phyloP scores from a whole-genome alignment of 106 monocot genomes.

The Allium sativum region DNA sequence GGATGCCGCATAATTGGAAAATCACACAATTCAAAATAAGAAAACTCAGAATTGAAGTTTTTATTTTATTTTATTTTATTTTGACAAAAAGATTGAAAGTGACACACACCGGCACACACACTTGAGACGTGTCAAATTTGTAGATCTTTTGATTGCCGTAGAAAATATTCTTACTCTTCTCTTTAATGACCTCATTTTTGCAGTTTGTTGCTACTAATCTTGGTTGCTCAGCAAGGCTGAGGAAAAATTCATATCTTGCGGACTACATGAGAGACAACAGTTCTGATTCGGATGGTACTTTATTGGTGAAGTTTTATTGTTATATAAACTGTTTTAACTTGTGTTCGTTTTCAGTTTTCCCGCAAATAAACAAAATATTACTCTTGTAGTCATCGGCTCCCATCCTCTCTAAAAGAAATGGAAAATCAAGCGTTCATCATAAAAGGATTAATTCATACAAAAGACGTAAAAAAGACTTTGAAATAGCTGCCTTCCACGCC shows the following conservation, averaged over 20 bases:
- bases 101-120: too few relatives aligned
- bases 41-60: too few relatives aligned
- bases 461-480: conserved; percentile 28
- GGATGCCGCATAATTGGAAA: too few relatives aligned
- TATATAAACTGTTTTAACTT: conserved; percentile 8
- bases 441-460: conserved; percentile 31
- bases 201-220: conserved; percentile 68
- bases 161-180: not conserved
- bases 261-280: conserved; percentile 85
- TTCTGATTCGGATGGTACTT: conserved; percentile 80
- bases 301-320: conserved; percentile 83
- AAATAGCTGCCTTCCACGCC: conserved; percentile 42
- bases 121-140: too few relatives aligned
- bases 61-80: too few relatives aligned
- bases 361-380: not conserved
- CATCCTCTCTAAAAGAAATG: conserved; percentile 45
- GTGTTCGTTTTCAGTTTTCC: not conserved
- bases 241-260: conserved; percentile 72
- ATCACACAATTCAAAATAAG: too few relatives aligned
- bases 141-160: not conserved
- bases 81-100: too few relatives aligned
- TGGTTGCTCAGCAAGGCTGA: conserved; percentile 89
- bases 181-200: conserved; percentile 1
- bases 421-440: conserved; percentile 34
- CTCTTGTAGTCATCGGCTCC: not conserved